Base-by-base conservation (phyloP, 331 rosid genomes). In the Acacia concinna region DNA sequence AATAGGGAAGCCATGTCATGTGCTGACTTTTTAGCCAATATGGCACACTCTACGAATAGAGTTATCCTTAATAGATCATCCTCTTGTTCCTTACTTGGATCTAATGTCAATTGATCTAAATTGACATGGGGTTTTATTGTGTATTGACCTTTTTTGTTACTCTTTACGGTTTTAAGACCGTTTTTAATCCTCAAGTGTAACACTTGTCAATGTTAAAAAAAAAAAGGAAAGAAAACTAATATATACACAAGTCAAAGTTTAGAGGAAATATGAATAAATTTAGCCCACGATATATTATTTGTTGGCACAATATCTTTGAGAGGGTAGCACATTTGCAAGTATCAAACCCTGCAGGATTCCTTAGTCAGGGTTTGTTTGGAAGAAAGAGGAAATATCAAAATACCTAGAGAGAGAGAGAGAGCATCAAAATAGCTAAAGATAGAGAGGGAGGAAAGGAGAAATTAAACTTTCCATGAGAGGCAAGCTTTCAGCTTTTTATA, bases 391-490 rank as follows among this genome's bases (percentile, higher is more conserved):
- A 63, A 62, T 46, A 46, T 46, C 52, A 43, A 46, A 15, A 47
- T 13, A 60, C 20, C 5, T 14, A 6, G 11, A 30, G 8, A 66
- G 13, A 18, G 40, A 65, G 70, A 32, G 46, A 64, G n/a, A n/a
- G n/a, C n/a, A 46, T 46, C 52, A 43, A 46, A 15, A 47, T 13
- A 60, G 8, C 5, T 14, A 6, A 4, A 30, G 8, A 66, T 5
- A 18, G 40, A 65, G 27, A 7, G 28, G 6, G 52, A 14, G 0
- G 52, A 27, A 41, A 13, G 35, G 66, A n/a, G 35, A 28, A 27
- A 59, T 27, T 41, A 70, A 69, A 32, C 74, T 14, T 70, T 70
- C 74, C 28, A 44, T 43, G 32, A 44, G 40, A 15, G 51, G 74
- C 8, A 44, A 70, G 38, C 59, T 27, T 27, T 27, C 3, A 25